phyloP scores from a whole-genome alignment of 495 filamentous ascomycete species.

The Daldinia decipiens region DNA sequence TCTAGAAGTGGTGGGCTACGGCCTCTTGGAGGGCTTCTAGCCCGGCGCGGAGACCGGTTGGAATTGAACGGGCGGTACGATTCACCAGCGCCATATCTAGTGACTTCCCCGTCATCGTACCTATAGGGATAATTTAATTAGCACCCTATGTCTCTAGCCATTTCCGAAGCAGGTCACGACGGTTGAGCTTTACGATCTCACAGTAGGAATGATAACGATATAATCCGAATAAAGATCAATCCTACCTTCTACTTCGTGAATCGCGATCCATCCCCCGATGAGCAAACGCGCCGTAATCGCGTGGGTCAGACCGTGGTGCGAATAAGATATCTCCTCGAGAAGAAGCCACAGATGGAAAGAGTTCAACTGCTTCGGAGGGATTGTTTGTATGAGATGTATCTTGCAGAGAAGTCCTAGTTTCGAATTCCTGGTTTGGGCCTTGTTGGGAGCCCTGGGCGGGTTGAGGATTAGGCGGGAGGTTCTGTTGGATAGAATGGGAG shows the following conservation, averaged over 20 bases:
- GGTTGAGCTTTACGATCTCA: background rate
- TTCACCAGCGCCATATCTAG: constrained; percentile 66
- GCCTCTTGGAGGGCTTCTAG: constrained; percentile 55
- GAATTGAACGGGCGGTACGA: constrained; percentile 64
- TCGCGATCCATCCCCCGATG: constrained; percentile 43
- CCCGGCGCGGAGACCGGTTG: constrained; percentile 57
- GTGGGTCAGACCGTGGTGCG: background rate
- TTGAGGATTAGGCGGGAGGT: background rate
- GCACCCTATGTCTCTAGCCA: no score
- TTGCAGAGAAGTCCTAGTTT: background rate
- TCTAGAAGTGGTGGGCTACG: constrained; percentile 52
- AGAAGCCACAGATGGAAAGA: background rate
- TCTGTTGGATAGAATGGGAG: background rate
- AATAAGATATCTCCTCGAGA: background rate
- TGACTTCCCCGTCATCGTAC: constrained; percentile 66
- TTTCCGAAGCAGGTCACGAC: no score
- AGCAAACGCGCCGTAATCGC: background rate
- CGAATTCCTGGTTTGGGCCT: background rate
- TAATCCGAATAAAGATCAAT: background rate
- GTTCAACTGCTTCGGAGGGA: background rate
- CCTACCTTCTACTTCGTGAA: constrained; percentile 53
- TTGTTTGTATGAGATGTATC: background rate
- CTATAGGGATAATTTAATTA: constrained; percentile 32
- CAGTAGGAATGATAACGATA: background rate
- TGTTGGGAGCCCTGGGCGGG: background rate